A percentile compares a stretch with the other conserved stretches of the same genome.
phyloP scores from a whole-genome alignment of 768 basidiomycete species.

The Tylopilus balloui region DNA sequence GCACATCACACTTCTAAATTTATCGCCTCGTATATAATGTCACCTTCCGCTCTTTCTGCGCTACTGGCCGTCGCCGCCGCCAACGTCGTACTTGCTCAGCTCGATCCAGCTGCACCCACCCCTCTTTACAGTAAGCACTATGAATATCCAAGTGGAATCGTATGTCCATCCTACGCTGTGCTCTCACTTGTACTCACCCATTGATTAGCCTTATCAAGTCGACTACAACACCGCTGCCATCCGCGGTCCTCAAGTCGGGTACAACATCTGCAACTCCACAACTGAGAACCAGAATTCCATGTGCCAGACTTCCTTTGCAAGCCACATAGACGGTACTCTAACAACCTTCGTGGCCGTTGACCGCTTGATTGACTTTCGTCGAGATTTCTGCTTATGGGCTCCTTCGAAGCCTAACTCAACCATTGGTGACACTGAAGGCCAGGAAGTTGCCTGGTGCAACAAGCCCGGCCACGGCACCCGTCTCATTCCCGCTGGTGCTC shows the following conservation, averaged over 20 bases:
- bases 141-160: slow-evolving; percentile 41
- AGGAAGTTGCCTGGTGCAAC: slow-evolving; percentile 77
- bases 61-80: slow-evolving; percentile 32
- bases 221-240: slow-evolving; percentile 35
- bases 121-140: slow-evolving; percentile 47
- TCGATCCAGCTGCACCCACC: slow-evolving; percentile 39
- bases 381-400: slow-evolving; percentile 72
- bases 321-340: slow-evolving; percentile 49
- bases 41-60: slow-evolving; percentile 39
- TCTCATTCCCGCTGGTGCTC: slow-evolving; percentile 60
- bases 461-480: slow-evolving; percentile 67
- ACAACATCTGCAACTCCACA: slow-evolving; percentile 64
- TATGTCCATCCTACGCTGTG: slow-evolving; percentile 19
- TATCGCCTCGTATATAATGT: slow-evolving; percentile 24
- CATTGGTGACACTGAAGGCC: slow-evolving; percentile 64
- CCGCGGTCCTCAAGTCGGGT: slow-evolving; percentile 60
- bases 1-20: neutral
- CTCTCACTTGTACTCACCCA: neutral
- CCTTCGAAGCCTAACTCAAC: slow-evolving; percentile 45
- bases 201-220: slow-evolving; percentile 46
- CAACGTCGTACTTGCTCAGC: slow-evolving; percentile 31
- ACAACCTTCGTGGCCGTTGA: neutral
- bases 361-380: neutral
- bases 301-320: slow-evolving; percentile 69
- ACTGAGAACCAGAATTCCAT: slow-evolving; percentile 56